Conservation (phyloP, 2,329 filamentous ascomycete species). For the Geosmithia morbida region DNA sequence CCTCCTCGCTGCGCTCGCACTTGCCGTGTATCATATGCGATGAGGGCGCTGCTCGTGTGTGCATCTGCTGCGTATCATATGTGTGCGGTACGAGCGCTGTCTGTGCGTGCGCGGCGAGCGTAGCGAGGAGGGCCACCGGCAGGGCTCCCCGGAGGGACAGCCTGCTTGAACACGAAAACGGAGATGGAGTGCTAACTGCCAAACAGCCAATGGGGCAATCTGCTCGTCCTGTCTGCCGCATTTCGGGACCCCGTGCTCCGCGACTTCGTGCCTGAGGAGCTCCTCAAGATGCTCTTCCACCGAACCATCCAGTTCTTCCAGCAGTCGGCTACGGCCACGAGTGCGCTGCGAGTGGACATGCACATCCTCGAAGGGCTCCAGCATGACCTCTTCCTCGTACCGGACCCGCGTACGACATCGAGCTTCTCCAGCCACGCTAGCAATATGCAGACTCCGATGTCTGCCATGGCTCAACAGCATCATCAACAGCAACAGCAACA, state of each 20-base stretch:
- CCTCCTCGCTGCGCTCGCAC: no score
- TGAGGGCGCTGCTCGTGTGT: no score
- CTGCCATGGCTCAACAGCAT: no score
- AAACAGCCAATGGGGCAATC: conserved; percentile 96
- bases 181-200: no score
- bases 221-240: conserved; percentile 76
- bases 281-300: conserved; percentile 46
- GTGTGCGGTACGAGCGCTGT: no score
- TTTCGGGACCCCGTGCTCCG: conserved; percentile 52
- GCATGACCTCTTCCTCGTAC: conserved; percentile 23
- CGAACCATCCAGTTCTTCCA: conserved; percentile 67
- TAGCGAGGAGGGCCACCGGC: no score
- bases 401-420: conserved; percentile 15
- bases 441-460: conserved; percentile 7
- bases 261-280: conserved; percentile 37
- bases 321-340: conserved; percentile 56
- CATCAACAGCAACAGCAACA: no score
- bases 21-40: no score
- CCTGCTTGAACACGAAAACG: no score
- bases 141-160: no score
- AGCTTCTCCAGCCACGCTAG: conserved; percentile 28
- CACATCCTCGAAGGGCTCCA: conserved; percentile 51
- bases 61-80: no score
- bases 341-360: conserved; percentile 59
- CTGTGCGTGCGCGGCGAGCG: no score